phyloP scores from a whole-genome alignment of 2,329 filamentous ascomycete genomes.

The Diaporthe batatas region DNA sequence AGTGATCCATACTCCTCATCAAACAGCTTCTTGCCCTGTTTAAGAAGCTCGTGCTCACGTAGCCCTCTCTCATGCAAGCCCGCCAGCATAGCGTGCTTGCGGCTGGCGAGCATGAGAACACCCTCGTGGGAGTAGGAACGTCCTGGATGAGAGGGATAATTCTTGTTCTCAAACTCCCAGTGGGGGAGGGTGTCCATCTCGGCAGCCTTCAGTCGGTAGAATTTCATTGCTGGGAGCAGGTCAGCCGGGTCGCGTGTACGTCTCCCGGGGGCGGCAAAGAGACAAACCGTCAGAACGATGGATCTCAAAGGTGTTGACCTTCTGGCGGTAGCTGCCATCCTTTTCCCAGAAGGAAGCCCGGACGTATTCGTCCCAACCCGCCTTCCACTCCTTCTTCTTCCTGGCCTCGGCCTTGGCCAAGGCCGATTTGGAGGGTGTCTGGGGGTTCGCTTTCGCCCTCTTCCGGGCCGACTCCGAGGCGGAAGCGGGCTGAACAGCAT shows the following conservation, averaged over 20 bases:
- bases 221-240: background rate
- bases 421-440: constrained; percentile 7
- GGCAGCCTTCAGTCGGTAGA: background rate
- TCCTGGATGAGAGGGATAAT: background rate
- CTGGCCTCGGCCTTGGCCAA: background rate
- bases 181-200: constrained; percentile 2
- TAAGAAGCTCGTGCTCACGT: constrained; percentile 14
- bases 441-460: background rate
- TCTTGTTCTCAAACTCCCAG: constrained; percentile 12
- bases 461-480: background rate
- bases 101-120: constrained; percentile 14
- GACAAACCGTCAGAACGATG: constrained; percentile 11
- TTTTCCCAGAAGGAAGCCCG: background rate
- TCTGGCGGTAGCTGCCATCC: background rate
- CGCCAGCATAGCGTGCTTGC: constrained; percentile 1
- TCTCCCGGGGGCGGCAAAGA: too few relatives aligned
- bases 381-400: constrained; percentile 11
- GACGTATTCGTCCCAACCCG: constrained; percentile 1
- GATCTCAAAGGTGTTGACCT: background rate
- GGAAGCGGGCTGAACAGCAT: background rate
- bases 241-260: background rate
- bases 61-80: constrained; percentile 6
- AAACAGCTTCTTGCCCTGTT: constrained; percentile 1
- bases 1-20: background rate
- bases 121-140: constrained; percentile 13